These are phyloP conservation scores for Corylus americana DNA, from an alignment of 306 rosid species.

Conservation along the genomic window DNA sequence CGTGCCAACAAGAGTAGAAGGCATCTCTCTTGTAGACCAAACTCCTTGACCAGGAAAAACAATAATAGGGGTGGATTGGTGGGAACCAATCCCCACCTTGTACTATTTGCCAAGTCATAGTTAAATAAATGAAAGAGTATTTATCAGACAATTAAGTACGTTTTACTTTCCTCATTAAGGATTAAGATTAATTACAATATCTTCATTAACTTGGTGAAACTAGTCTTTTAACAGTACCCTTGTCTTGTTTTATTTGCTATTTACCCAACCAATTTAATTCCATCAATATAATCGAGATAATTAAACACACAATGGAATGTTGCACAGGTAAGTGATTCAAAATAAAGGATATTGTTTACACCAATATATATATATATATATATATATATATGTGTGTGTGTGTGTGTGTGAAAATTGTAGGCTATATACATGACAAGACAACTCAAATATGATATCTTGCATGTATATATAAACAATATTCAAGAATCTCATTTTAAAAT, in stretches of 20 bases:
- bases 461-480: neutral
- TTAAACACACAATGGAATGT: neutral
- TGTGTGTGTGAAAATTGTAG: neutral
- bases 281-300: neutral
- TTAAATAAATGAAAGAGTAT: neutral
- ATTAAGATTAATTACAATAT: neutral
- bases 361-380: neutral
- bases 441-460: neutral
- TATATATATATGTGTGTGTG: too few species aligned
- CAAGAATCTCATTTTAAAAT: neutral
- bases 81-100: neutral
- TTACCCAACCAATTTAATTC: neutral
- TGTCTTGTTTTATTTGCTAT: neutral
- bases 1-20: constrained; percentile 32
- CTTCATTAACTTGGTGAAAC: neutral
- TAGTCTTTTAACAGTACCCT: neutral
- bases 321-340: neutral
- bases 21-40: constrained; percentile 12
- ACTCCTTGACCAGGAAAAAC: neutral
- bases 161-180: neutral
- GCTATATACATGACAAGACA: neutral
- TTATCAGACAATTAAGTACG: neutral
- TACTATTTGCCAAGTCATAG: neutral
- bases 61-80: too few species aligned
- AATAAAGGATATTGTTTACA: neutral